These are phyloP conservation scores for Calycina herbarum DNA, from an alignment of 2,329 filamentous ascomycete genomes.

Conservation along the genomic window DNA sequence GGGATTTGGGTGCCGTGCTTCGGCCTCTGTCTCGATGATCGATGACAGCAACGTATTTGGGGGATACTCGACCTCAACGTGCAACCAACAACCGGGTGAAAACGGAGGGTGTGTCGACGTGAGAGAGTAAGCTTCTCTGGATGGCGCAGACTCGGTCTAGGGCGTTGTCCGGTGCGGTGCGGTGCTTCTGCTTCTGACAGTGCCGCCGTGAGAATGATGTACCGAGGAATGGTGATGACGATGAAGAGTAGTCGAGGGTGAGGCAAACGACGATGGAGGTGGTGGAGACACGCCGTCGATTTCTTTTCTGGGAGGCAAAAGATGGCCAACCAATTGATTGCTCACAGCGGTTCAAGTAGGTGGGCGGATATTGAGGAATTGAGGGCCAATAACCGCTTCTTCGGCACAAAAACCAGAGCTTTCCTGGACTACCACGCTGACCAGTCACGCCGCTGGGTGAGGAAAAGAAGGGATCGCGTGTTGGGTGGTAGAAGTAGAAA, in stretches of 20 bases:
- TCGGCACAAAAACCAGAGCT: neutral
- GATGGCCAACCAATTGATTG: neutral
- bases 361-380: constrained; percentile 4
- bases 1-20: constrained; percentile 7
- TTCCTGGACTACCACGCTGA: neutral
- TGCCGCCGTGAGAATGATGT: neutral
- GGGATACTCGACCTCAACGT: neutral
- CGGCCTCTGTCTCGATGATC: constrained; percentile 14
- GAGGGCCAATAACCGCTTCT: constrained; percentile 1
- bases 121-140: neutral
- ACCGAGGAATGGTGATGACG: constrained; percentile 3
- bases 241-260: neutral
- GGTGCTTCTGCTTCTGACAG: neutral
- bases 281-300: neutral
- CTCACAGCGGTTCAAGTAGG: neutral
- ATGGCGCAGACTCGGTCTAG: neutral
- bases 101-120: neutral
- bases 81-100: neutral
- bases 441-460: neutral
- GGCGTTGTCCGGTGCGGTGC: neutral
- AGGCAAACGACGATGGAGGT: neutral
- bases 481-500: neutral
- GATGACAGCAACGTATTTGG: constrained; percentile 17
- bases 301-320: neutral
- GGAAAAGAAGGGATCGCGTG: neutral